Evolutionary conservation across 805 yeast species (phyloP), one percentile per base, ranked within the genome.

Genomic region (Candida verbasci): DNA sequence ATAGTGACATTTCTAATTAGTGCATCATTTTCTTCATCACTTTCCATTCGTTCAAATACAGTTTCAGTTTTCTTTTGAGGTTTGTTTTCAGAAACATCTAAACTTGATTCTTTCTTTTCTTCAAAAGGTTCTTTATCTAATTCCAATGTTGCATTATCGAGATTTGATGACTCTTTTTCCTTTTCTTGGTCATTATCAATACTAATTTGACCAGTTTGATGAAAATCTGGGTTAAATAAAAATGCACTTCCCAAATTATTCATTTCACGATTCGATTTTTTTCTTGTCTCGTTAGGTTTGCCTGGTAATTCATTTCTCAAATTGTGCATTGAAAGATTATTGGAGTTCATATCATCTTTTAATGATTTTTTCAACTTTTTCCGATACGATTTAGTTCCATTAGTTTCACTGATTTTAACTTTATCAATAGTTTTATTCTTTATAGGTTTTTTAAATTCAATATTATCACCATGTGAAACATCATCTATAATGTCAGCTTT

Each of bases 1-100:
- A 29, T 15, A 5, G 16, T 29, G 4, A 32, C 33, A 12, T 55
- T 55, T 2, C 49, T 41, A 1, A 48, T 48, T 17, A 38, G 41
- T 20, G 22, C 22, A 20, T 24, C 29, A 26, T 7, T 9, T 14
- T 42, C 46, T 6, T 34, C 35, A 8, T 35, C 45, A 17, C 20
- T 26, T 14, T 45, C 45, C 9, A 17, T 9, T 9, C 21, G 28
- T 15, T 25, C 30, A 28, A 4, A 9, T 4, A 28, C 9, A 36
- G 27, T 20, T 37, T 36, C 24, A 20, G 6, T 9, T 20, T 20
- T 20, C 9, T 20, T 28, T 18, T 18, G 22, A 8, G 15, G 18
- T 3, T 15, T 3, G 6, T 16, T 6, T 16, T 27, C 21, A 4
- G 37, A 35, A 11, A 7, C 24, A n/a, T 16, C 18, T 16, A 4